phyloP scores from a whole-genome alignment of 805 yeast genomes.

The Kodamaea laetipori region DNA sequence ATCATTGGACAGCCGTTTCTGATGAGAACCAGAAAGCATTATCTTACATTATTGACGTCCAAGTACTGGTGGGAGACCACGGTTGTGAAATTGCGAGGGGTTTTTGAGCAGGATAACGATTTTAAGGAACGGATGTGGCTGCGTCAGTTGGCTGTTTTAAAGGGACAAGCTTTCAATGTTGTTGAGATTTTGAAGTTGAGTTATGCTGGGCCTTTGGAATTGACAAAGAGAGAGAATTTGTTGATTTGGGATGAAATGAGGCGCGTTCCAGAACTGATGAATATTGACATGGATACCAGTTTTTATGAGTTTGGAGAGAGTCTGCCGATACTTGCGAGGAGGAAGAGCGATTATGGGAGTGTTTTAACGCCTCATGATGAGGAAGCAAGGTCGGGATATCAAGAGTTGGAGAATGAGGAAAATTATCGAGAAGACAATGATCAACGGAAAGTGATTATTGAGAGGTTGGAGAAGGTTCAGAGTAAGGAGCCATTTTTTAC shows the following conservation, averaged over 20 bases:
- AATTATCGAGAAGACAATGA: neutral
- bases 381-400: constrained; percentile 14
- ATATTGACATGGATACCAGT: constrained; percentile 35
- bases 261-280: constrained; percentile 49
- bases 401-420: constrained; percentile 5
- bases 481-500: constrained; percentile 66
- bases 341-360: constrained; percentile 8
- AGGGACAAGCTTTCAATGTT: constrained; percentile 78
- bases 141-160: constrained; percentile 67
- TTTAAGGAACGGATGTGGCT: constrained; percentile 68
- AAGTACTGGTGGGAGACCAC: constrained; percentile 72
- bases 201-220: constrained; percentile 67
- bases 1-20: constrained; percentile 71
- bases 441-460: constrained; percentile 54
- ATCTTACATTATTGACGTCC: constrained; percentile 59
- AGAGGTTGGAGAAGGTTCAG: constrained; percentile 56
- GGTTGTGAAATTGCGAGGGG: constrained; percentile 44
- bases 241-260: constrained; percentile 62
- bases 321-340: constrained; percentile 1
- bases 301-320: constrained; percentile 20
- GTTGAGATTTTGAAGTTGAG: constrained; percentile 61
- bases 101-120: constrained; percentile 58
- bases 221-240: constrained; percentile 59
- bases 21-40: constrained; percentile 53
- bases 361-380: constrained; percentile 1